Evolutionary conservation across 352 stramenopile genomes (phyloP).

Genomic region (Blastocystis sp.): DNA sequence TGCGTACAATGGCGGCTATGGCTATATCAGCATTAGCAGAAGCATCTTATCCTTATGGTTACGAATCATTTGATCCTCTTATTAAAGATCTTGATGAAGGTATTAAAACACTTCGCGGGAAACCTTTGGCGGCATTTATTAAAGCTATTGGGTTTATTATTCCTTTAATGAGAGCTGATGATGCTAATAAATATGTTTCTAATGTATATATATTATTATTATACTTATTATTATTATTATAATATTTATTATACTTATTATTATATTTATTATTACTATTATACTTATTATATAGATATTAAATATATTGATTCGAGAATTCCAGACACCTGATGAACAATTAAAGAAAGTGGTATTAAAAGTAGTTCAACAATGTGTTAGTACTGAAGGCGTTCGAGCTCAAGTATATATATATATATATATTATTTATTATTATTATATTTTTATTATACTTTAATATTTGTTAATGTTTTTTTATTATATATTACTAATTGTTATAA

Average conservation of each 20-base stretch:
- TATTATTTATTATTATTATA: too few species aligned
- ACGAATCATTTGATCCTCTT: constrained; percentile 95
- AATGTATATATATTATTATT: too few species aligned
- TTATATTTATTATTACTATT: constrained; percentile 95
- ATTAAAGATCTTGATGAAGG: constrained; percentile 86
- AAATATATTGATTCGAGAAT: constrained; percentile 92
- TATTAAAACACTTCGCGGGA: constrained; percentile 84
- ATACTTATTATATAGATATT: constrained; percentile 96
- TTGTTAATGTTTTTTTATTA: too few species aligned
- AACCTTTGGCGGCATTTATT: constrained; percentile 85
- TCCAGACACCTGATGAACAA: constrained; percentile 87
- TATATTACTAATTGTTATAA: too few species aligned
- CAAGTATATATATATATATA: too few species aligned
- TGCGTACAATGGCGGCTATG: constrained; percentile 82
- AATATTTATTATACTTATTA: constrained; percentile 94
- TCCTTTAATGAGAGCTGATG: constrained; percentile 94
- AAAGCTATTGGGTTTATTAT: constrained; percentile 98
- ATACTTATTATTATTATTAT: constrained; percentile 97
- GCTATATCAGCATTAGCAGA: constrained; percentile 87
- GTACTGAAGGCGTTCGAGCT: constrained; percentile 86
- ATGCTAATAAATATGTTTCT: constrained; percentile 93
- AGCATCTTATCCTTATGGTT: constrained; percentile 89
- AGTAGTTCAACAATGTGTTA: constrained; percentile 84
- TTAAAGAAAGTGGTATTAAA: constrained; percentile 95
- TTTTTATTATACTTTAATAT: too few species aligned